Evolutionary conservation across 352 stramenopile species (phyloP).

Genomic region (Pythium utonaiense): DNA sequence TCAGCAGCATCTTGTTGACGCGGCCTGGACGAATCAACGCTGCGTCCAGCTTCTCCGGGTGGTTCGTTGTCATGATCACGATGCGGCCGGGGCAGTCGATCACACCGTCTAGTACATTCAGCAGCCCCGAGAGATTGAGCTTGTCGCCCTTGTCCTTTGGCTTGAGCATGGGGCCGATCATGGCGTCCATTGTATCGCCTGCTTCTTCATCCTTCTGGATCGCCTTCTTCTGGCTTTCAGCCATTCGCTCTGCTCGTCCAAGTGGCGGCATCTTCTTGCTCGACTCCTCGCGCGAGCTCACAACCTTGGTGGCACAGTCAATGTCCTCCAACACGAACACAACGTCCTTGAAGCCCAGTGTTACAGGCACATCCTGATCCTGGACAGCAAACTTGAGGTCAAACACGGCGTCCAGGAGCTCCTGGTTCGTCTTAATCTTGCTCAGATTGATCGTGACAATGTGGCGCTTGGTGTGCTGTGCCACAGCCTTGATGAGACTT

Average conservation of each 20-base stretch:
- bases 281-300: background rate
- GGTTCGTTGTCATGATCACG: constrained; percentile 1
- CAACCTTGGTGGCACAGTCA: background rate
- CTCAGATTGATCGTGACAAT: background rate
- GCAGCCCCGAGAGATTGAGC: background rate
- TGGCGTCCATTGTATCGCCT: constrained; percentile 5
- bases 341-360: background rate
- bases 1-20: background rate
- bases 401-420: background rate
- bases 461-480: background rate
- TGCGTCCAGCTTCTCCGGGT: background rate
- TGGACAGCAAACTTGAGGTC: background rate
- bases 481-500: background rate
- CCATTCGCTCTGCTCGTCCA: background rate
- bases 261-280: constrained; percentile 8
- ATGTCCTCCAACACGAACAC: background rate
- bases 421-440: background rate
- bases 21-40: background rate
- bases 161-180: constrained; percentile 6
- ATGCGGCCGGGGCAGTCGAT: background rate
- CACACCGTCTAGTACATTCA: background rate
- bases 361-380: background rate
- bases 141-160: constrained; percentile 18
- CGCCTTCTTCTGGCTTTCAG: constrained; percentile 15
- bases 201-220: background rate